phyloP scores from a whole-genome alignment of 495 filamentous ascomycete genomes.

The Lasiosphaeriaceae sp. region DNA sequence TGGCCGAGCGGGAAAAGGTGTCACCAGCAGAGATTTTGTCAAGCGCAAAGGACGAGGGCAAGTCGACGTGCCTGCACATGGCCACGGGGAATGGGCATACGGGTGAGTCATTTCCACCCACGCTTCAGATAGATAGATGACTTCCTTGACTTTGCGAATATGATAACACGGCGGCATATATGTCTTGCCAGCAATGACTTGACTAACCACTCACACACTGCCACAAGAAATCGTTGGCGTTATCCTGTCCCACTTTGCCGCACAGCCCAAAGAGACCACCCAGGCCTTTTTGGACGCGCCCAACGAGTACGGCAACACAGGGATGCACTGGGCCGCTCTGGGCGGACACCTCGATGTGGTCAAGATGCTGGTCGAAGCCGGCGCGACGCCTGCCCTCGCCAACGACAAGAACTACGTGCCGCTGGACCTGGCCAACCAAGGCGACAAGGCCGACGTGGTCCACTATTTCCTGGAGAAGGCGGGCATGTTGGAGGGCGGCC shows the following conservation, averaged over 20 bases:
- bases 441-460: slow-evolving; percentile 63
- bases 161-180: neutral
- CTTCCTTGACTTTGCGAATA: neutral
- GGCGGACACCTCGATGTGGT: slow-evolving; percentile 81
- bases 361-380: slow-evolving; percentile 60
- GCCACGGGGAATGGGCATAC: slow-evolving; percentile 82
- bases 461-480: slow-evolving; percentile 58
- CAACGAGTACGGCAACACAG: slow-evolving; percentile 81
- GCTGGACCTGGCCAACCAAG: slow-evolving; percentile 77
- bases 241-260: slow-evolving; percentile 37
- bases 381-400: slow-evolving; percentile 64
- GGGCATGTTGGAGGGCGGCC: slow-evolving; percentile 51
- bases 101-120: slow-evolving; percentile 45
- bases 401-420: slow-evolving; percentile 85
- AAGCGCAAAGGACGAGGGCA: slow-evolving; percentile 63
- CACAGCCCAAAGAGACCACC: slow-evolving; percentile 24
- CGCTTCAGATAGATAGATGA: neutral
- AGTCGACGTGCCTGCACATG: slow-evolving; percentile 80
- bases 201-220: neutral
- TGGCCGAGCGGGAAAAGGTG: slow-evolving; percentile 52
- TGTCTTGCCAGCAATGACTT: neutral
- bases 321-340: slow-evolving; percentile 86
- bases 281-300: slow-evolving; percentile 57
- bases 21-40: slow-evolving; percentile 55
- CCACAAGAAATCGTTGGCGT: slow-evolving; percentile 36